Base-by-base conservation (phyloP, 345 rosid species). In the Arabidopsis suecica region DNA sequence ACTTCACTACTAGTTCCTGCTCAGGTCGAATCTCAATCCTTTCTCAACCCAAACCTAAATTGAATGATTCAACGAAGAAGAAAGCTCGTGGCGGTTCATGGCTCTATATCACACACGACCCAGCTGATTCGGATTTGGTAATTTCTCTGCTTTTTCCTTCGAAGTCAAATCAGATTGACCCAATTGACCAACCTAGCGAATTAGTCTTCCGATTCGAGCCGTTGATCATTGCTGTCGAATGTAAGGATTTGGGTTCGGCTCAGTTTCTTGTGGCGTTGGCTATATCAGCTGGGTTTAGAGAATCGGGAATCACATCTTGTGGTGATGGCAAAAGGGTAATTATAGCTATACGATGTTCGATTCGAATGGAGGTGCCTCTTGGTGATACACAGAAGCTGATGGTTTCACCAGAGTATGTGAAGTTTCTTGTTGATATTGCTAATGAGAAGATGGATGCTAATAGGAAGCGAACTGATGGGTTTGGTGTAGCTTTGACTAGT, bases 1-100 rank as follows among this genome's bases (percentile, higher is more conserved):
- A 83, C 88, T 93, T 84, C 89, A 93, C 97, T 66, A 94, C 97
- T 61, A 89, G 97, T 68, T 91, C 97, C 28, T 94, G 97, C 85
- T 91, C 96, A 70, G 98, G 96, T 61, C 96, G 97, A 25, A 83
- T 94, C 83, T 94, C 97, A 11, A 85, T 94, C 76, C 88, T 91
- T 59, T 85, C 96, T 36, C 94, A 88, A 5, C 96, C 98, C 20
- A 71, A 73, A 54, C 33, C 72, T 3, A 44, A 78, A 59, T 9
- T 54, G 14, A 59, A 61, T 18, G 2, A 70, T 42, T 9, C 76
- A 55, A 72, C 54, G 16, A 68, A 80, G 76, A 88, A 86, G 81
- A 91, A 91, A 82, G 93, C 97, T 45, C 86, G 92, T 14, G 97
- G 97, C 3, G 97, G 98, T 7, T 75, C 93, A 8, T 93, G 97